Evolutionary conservation across 1,139 yeast genomes (phyloP).

Genomic region (Geotrichum restrictum): DNA sequence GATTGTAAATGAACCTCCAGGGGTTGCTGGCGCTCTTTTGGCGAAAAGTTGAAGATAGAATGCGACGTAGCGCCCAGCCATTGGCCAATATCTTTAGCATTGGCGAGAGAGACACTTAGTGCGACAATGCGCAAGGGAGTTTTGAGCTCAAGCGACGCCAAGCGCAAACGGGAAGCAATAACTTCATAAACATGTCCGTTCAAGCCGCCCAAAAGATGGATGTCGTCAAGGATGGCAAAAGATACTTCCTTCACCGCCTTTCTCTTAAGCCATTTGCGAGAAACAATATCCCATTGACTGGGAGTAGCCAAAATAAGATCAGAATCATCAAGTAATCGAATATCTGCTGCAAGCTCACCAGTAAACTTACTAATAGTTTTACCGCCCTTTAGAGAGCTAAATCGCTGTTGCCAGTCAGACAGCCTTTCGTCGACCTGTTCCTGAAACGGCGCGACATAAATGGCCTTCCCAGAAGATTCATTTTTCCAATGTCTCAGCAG

Average conservation of each 20-base stretch:
- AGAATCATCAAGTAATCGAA: slow-evolving; percentile 51
- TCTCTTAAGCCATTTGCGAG: slow-evolving; percentile 74
- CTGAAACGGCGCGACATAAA: slow-evolving; percentile 63
- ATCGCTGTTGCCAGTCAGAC: slow-evolving; percentile 52
- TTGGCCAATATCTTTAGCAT: slow-evolving; percentile 72
- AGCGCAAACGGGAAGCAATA: slow-evolving; percentile 63
- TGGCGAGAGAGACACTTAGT: slow-evolving; percentile 64
- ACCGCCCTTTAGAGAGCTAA: slow-evolving; percentile 40
- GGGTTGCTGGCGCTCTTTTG: slow-evolving; percentile 55
- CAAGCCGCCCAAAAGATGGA: slow-evolving; percentile 60
- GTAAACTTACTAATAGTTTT: slow-evolving; percentile 51
- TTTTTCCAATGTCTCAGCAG: slow-evolving; percentile 59
- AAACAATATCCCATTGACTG: slow-evolving; percentile 62
- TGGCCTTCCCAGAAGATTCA: slow-evolving; percentile 37
- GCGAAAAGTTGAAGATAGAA: slow-evolving; percentile 65
- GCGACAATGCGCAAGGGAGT: slow-evolving; percentile 56
- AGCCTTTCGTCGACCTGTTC: slow-evolving; percentile 48
- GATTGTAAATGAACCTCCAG: slow-evolving; percentile 59
- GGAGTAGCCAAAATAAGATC: slow-evolving; percentile 81
- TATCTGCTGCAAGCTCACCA: slow-evolving; percentile 57
- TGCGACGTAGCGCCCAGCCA: slow-evolving; percentile 73
- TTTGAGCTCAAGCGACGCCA: slow-evolving; percentile 62
- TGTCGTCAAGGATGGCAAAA: slow-evolving; percentile 67
- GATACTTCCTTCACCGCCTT: slow-evolving; percentile 61
- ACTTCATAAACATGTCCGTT: slow-evolving; percentile 66